A percentile compares a stretch with the other conserved stretches of the same genome.
These are phyloP conservation scores for Tolypocladium endophyticum DNA, from an alignment of 2,329 filamentous ascomycete species.

Conservation along the genomic window DNA sequence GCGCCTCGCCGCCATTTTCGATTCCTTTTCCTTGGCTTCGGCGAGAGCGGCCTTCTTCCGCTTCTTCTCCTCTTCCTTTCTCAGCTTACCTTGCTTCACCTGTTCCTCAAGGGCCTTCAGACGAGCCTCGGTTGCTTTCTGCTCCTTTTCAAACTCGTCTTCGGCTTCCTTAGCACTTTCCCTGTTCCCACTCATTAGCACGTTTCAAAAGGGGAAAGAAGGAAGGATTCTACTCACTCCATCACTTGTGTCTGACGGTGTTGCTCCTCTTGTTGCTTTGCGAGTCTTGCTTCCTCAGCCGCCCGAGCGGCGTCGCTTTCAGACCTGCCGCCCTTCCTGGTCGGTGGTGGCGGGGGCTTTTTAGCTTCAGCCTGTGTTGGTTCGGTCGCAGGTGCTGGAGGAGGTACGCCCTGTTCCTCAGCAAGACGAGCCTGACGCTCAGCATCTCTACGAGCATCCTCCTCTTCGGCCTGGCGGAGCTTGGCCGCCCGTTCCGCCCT, in stretches of 20 bases:
- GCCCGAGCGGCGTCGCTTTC: constrained; percentile 49
- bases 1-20: constrained; percentile 70
- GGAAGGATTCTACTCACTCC: constrained; percentile 59
- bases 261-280: constrained; percentile 66
- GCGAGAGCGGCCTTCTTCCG: constrained; percentile 80
- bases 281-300: constrained; percentile 55
- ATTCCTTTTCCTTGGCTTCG: constrained; percentile 81
- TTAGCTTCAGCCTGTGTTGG: constrained; percentile 37
- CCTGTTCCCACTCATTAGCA: constrained; percentile 37
- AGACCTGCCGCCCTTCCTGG: constrained; percentile 55
- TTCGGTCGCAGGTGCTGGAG: constrained; percentile 46
- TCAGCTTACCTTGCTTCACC: constrained; percentile 83
- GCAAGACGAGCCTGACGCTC: constrained; percentile 77
- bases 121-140: constrained; percentile 69
- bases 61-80: constrained; percentile 93
- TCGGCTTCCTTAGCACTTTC: constrained; percentile 65
- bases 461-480: constrained; percentile 81
- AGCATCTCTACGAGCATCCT: constrained; percentile 78
- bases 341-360: constrained; percentile 70
- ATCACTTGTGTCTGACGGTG: constrained; percentile 62
- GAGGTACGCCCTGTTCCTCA: constrained; percentile 59
- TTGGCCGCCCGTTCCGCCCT: constrained; percentile 79
- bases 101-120: constrained; percentile 88
- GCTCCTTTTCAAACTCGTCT: constrained; percentile 69
- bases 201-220: not conserved